A percentile compares a stretch with the other conserved stretches of the same genome.
phyloP scores from a whole-genome alignment of 805 yeast genomes.

The Yamadazyma sp. region DNA sequence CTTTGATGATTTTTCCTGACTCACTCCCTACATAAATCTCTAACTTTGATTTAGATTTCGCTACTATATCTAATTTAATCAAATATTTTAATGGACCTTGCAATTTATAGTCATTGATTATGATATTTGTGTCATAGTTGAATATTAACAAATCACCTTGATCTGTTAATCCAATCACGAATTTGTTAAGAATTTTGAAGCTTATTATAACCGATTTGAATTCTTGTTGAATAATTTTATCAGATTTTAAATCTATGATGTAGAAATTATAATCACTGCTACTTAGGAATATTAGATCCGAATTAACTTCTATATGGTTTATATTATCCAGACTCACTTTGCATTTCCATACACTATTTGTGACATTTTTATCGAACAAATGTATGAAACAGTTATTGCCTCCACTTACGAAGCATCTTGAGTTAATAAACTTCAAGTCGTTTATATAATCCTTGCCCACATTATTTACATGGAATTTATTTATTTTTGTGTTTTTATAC shows the following conservation, averaged over 20 bases:
- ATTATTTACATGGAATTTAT: constrained; percentile 5
- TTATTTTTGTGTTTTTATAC: background rate
- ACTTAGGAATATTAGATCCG: constrained; percentile 14
- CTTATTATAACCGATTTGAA: constrained; percentile 9
- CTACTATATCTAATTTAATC: constrained; percentile 1
- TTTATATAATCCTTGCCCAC: constrained; percentile 16
- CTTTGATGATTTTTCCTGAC: background rate
- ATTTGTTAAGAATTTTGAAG: constrained; percentile 5
- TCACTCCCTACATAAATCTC: constrained; percentile 5
- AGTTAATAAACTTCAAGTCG: constrained; percentile 18
- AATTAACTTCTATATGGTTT: constrained; percentile 16
- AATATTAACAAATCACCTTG: constrained; percentile 8
- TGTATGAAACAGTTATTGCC: constrained; percentile 22
- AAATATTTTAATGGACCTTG: constrained; percentile 1
- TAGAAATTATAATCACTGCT: constrained; percentile 21
- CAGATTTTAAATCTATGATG: constrained; percentile 22
- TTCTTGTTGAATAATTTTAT: constrained; percentile 10
- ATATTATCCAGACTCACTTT: constrained; percentile 24
- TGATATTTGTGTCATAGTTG: background rate
- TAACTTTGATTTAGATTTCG: background rate
- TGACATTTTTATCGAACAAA: constrained; percentile 21
- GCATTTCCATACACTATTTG: constrained; percentile 14
- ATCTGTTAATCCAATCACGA: constrained; percentile 6
- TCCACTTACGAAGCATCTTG: constrained; percentile 20
- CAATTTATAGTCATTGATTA: constrained; percentile 8